phyloP scores from a whole-genome alignment of 768 basidiomycete species.

The Suillus placidus region DNA sequence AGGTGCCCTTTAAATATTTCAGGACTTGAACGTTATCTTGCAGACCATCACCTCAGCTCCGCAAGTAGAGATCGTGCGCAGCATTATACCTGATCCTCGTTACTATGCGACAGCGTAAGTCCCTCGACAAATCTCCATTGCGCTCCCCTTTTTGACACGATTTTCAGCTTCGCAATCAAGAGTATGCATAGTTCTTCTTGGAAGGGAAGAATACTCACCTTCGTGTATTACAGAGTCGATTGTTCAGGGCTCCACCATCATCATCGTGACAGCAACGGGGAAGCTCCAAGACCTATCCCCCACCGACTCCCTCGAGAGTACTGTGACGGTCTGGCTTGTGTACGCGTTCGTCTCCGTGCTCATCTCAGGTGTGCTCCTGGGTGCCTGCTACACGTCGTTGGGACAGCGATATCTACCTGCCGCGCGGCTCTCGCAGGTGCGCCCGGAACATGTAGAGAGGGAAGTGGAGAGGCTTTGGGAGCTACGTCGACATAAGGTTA shows the following conservation, averaged over 20 bases:
- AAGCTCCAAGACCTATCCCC: slow-evolving; percentile 42
- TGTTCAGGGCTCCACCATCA: slow-evolving; percentile 45
- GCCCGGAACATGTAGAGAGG: slow-evolving; percentile 29
- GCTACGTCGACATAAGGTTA: slow-evolving; percentile 10
- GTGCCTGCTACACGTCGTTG: slow-evolving; percentile 29
- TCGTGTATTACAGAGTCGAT: slow-evolving; percentile 36
- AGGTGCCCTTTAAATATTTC: background rate
- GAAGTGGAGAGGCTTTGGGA: slow-evolving; percentile 35
- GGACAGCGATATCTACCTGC: slow-evolving; percentile 35
- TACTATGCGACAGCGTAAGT: slow-evolving; percentile 44
- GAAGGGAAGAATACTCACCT: background rate
- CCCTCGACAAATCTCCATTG: background rate
- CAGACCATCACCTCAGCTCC: slow-evolving; percentile 43
- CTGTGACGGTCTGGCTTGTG: slow-evolving; percentile 42
- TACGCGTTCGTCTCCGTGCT: slow-evolving; percentile 42
- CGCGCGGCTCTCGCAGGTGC: slow-evolving; percentile 41
- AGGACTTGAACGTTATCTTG: background rate
- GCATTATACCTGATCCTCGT: slow-evolving; percentile 43
- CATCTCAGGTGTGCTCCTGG: slow-evolving; percentile 37
- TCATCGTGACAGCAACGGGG: slow-evolving; percentile 45
- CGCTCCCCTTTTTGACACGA: background rate
- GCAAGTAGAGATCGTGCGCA: slow-evolving; percentile 47
- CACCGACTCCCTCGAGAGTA: slow-evolving; percentile 38
- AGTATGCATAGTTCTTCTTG: slow-evolving; percentile 25
- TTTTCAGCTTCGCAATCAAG: slow-evolving; percentile 42